phyloP scores from a whole-genome alignment of 768 basidiomycete species.

The Clavaria fumosa region DNA sequence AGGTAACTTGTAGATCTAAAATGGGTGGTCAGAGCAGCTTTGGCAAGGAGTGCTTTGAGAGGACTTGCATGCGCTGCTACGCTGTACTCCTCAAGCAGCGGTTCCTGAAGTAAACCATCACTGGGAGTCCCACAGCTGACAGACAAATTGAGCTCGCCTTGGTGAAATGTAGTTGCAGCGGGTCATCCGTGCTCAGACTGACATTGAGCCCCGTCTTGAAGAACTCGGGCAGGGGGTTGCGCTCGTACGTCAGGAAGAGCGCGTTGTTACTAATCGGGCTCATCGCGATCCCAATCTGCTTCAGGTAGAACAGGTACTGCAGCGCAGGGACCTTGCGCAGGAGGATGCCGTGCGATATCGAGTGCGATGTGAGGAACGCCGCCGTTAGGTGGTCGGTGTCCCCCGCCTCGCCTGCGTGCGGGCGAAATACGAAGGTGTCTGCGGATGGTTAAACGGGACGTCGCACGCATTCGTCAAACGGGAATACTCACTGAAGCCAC shows the following conservation, averaged over 20 bases:
- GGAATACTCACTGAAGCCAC: conserved; percentile 74
- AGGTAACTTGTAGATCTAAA: conserved; percentile 87
- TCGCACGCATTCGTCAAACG: neutral
- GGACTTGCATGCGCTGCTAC: conserved; percentile 82
- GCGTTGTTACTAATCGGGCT: conserved; percentile 97
- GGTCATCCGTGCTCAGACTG: conserved; percentile 90
- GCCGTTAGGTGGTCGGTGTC: conserved; percentile 96
- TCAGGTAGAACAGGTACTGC: conserved; percentile 94
- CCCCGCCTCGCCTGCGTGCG: conserved; percentile 95
- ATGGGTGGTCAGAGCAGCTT: neutral
- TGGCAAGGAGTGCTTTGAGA: neutral
- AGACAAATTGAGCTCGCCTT: too few relatives aligned
- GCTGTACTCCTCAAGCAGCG: conserved; percentile 90
- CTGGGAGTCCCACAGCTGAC: too few relatives aligned
- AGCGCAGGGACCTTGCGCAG: conserved; percentile 94
- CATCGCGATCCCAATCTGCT: conserved; percentile 98
- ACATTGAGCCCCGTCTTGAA: conserved; percentile 95
- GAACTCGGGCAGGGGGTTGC: conserved; percentile 94
- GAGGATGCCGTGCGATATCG: conserved; percentile 97
- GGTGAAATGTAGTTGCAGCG: conserved; percentile 95
- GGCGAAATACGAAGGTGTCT: conserved; percentile 96
- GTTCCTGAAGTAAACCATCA: conserved; percentile 60
- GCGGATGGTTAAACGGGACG: neutral
- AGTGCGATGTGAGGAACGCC: conserved; percentile 91
- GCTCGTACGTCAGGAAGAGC: conserved; percentile 88